Conservation (phyloP, 2,329 filamentous ascomycete genomes). For the Cryoendolithus antarcticus region DNA sequence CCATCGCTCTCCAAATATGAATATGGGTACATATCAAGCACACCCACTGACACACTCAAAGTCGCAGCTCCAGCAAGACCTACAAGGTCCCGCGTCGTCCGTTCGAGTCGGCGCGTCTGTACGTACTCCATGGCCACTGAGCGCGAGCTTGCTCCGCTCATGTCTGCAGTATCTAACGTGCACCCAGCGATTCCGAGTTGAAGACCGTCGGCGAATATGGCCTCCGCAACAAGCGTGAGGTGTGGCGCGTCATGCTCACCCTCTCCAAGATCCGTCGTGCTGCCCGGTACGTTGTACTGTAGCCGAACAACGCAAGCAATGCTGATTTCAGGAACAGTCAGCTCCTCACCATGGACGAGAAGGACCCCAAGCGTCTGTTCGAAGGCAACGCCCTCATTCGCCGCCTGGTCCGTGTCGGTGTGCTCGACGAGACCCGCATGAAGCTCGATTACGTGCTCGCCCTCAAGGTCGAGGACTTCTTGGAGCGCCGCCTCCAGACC, state of each 20-base stretch:
- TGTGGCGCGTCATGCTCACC: slow-evolving; percentile 98
- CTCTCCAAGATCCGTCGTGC: slow-evolving; percentile 99
- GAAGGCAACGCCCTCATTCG: slow-evolving; percentile 99
- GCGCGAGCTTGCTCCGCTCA: slow-evolving; percentile 96
- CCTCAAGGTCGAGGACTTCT: slow-evolving; percentile 98
- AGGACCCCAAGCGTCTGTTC: slow-evolving; percentile 99
- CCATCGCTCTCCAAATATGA: no score
- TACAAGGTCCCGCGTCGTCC: slow-evolving; percentile 96
- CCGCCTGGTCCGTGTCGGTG: slow-evolving; percentile 98
- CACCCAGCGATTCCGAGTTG: slow-evolving; percentile 86
- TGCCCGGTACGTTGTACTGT: slow-evolving; percentile 63
- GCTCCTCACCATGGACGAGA: slow-evolving; percentile 98
- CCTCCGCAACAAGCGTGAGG: slow-evolving; percentile 99
- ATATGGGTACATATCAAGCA: no score
- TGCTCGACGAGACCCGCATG: slow-evolving; percentile 99
- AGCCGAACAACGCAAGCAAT: not conserved
- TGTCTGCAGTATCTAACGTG: slow-evolving; percentile 71
- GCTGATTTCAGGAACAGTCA: slow-evolving; percentile 52
- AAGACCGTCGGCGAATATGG: slow-evolving; percentile 99
- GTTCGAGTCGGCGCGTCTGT: slow-evolving; percentile 99
- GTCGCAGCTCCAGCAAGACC: slow-evolving; percentile 89
- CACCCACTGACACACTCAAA: slow-evolving; percentile 13
- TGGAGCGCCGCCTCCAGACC: slow-evolving; percentile 99
- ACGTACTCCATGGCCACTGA: slow-evolving; percentile 90
- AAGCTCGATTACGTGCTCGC: slow-evolving; percentile 99